Conservation (phyloP, 805 yeast genomes). For the Nakazawaea laoshanensis region DNA sequence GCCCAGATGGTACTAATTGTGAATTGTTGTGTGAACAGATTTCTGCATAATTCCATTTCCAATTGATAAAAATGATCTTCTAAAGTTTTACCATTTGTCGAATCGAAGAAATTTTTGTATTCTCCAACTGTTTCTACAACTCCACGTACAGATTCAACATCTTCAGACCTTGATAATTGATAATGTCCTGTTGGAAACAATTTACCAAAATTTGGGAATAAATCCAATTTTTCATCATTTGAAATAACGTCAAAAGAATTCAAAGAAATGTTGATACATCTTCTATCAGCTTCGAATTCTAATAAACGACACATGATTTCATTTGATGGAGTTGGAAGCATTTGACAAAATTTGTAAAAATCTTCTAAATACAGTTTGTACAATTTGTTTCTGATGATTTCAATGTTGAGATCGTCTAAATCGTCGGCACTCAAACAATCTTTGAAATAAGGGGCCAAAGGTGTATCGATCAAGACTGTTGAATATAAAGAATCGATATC, state of each 20-base stretch:
- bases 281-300: conserved; percentile 89
- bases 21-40: conserved; percentile 95
- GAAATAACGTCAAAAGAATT: conserved; percentile 83
- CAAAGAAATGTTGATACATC: conserved; percentile 84
- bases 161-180: conserved; percentile 70
- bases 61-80: conserved; percentile 92
- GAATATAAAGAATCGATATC: conserved; percentile 90
- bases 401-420: conserved; percentile 92
- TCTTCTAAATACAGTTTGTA: conserved; percentile 92
- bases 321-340: conserved; percentile 64
- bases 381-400: conserved; percentile 82
- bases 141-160: conserved; percentile 70
- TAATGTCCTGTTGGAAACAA: conserved; percentile 65
- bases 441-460: conserved; percentile 93
- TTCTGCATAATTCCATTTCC: conserved; percentile 88
- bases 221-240: conserved; percentile 56
- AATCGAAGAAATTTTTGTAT: conserved; percentile 50
- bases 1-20: conserved; percentile 90
- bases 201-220: conserved; percentile 79
- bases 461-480: conserved; percentile 92
- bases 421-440: conserved; percentile 82
- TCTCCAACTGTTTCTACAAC: conserved; percentile 59
- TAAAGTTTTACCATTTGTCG: conserved; percentile 45
- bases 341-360: conserved; percentile 57
- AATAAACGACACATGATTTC: conserved; percentile 75